phyloP scores from a whole-genome alignment of 75 land plant genomes.

The Pinus albicaulis region DNA sequence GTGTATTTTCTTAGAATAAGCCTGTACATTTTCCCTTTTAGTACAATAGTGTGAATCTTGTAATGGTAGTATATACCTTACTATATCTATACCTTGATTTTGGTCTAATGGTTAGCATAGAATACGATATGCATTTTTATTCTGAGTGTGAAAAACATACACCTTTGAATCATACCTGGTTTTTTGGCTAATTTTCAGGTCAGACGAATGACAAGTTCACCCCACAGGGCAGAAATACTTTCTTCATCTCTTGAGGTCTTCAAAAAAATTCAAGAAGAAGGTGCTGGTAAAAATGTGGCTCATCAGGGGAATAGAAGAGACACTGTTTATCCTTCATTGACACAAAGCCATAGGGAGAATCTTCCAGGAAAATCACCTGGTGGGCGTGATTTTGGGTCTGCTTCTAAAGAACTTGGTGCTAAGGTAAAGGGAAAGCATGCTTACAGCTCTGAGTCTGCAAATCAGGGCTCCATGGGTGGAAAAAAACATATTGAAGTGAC shows the following conservation, averaged over 20 bases:
- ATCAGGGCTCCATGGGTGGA: conserved; percentile 12
- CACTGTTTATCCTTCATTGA: conserved; percentile 6
- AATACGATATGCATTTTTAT: background rate
- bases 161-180: background rate
- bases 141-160: background rate
- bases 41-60: background rate
- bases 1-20: background rate
- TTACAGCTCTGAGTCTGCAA: conserved; percentile 11
- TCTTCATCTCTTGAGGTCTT: conserved; percentile 95
- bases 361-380: conserved; percentile 11
- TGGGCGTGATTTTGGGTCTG: background rate
- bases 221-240: conserved; percentile 80
- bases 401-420: conserved; percentile 13
- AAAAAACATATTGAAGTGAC: conserved; percentile 27
- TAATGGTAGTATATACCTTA: background rate
- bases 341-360: conserved; percentile 9
- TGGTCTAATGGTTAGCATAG: background rate
- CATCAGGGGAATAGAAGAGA: conserved; percentile 15
- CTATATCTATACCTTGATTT: background rate
- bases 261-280: conserved; percentile 77
- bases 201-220: conserved; percentile 85
- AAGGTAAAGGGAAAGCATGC: conserved; percentile 21
- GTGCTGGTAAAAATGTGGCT: conserved; percentile 23
- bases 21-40: too few relatives aligned
- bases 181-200: conserved; percentile 46